These are phyloP conservation scores for Hyphopichia wangnamkhiaoensis DNA, from an alignment of 1,139 yeast genomes.

Conservation along the genomic window DNA sequence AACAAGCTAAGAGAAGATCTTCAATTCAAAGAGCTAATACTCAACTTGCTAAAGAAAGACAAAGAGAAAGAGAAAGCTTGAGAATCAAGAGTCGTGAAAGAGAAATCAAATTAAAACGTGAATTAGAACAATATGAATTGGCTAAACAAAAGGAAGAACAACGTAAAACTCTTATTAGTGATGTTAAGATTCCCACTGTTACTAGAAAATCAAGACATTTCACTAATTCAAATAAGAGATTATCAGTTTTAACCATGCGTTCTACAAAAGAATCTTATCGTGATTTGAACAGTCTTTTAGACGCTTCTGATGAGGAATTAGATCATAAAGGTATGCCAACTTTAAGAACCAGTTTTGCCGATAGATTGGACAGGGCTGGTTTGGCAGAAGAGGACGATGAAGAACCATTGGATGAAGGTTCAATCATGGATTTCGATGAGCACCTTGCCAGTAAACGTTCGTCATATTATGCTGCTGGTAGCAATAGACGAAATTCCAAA, in stretches of 20 bases:
- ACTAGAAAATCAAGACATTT: constrained; percentile 67
- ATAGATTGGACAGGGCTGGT: constrained; percentile 43
- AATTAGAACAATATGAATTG: constrained; percentile 2
- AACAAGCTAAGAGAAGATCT: constrained; percentile 10
- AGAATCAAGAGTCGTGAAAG: constrained; percentile 4
- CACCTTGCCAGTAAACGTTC: constrained; percentile 42
- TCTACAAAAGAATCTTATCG: constrained; percentile 67
- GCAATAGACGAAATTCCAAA: constrained; percentile 19
- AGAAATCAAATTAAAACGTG: constrained; percentile 3
- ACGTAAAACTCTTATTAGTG: constrained; percentile 50
- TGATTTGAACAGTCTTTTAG: constrained; percentile 58
- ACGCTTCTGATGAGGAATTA: constrained; percentile 31
- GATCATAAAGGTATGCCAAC: constrained; percentile 32
- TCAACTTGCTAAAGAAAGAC: neutral
- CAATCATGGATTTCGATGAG: constrained; percentile 46
- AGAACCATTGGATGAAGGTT: constrained; percentile 37
- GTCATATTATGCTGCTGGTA: constrained; percentile 30
- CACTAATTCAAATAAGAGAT: constrained; percentile 62
- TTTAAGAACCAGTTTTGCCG: constrained; percentile 47
- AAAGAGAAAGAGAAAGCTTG: constrained; percentile 2
- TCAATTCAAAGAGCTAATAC: constrained; percentile 1
- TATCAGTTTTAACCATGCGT: constrained; percentile 68
- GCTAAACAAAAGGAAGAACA: constrained; percentile 9
- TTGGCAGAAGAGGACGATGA: constrained; percentile 27
- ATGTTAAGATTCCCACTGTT: constrained; percentile 67